Base-by-base conservation (phyloP, 1,284 basidiomycete genomes). In the Leucoagaricus sp. region DNA sequence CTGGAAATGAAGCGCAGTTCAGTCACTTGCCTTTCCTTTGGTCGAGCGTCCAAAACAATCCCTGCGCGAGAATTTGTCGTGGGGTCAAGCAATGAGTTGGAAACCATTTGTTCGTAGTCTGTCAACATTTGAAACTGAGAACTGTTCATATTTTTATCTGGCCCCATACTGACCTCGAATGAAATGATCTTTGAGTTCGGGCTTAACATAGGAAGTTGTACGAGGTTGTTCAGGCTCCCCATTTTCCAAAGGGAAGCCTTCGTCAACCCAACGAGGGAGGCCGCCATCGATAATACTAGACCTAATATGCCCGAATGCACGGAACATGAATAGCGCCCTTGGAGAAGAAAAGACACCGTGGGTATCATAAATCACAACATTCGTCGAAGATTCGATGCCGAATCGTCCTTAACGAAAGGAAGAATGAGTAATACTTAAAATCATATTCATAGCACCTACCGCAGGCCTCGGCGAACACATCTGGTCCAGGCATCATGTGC, bases 261-360 rank as follows among this genome's bases (percentile, higher is more conserved):
- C 87, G 29, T 80, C 81, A 59, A 86, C 79, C 93, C 94, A 98
- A 34, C 84, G 77, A 17, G 93, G 93, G 10, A 98, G 80, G 25
- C 95, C 95, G 17, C 95, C 96, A 69, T 98, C 85, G 9, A 98
- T 79, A 15, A 97, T 83, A 59, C 91, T 93, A 4, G 94, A 92
- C 46, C 86, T 87, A 42, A 80, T 71, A 69, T 98, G 95, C 6
- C 93, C 91, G 69, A 96, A 94, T 21, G 89, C 82, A 69, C 91
- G 85, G 80, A 97, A 96, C 75, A 93, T 98, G 78, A 91, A 98
- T 23, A 94, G 81, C 2, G 92, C 93, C 58, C 96, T 84, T 49
- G 96, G 94, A 23, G 93, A 84, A 1, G 92, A 94, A 76, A 98
- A 96, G 23, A 97, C 77, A 7, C 94, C 94, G 55, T 87, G 80